phyloP scores from a whole-genome alignment of 495 filamentous ascomycete genomes.

The Neurospora sp. region DNA sequence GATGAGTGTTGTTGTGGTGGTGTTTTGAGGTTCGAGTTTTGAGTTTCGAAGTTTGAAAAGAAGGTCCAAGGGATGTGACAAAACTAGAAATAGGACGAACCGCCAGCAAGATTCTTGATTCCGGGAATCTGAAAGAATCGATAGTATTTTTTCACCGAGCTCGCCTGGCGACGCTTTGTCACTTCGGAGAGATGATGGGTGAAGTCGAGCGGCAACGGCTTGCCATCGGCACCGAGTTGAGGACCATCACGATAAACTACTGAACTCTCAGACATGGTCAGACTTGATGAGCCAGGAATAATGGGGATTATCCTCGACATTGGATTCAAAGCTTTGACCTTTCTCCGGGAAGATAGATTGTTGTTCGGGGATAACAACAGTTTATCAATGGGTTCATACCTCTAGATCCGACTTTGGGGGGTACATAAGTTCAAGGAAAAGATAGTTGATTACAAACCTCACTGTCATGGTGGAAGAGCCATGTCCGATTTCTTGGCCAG shows the following conservation, averaged over 20 bases:
- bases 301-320: neutral
- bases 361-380: neutral
- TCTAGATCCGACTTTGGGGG: neutral
- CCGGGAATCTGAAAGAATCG: conserved; percentile 74
- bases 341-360: neutral
- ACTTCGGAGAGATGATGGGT: conserved; percentile 65
- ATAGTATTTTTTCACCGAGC: conserved; percentile 67
- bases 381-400: neutral
- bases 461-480: neutral
- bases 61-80: neutral
- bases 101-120: conserved; percentile 81
- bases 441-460: neutral
- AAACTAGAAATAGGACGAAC: conserved; percentile 34
- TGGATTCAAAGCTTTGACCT: neutral
- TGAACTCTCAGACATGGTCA: neutral
- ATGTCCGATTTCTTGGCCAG: neutral
- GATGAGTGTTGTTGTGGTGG: neutral
- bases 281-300: neutral
- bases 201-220: conserved; percentile 55
- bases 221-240: conserved; percentile 8
- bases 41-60: neutral
- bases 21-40: neutral
- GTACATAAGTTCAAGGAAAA: neutral
- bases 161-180: conserved; percentile 53
- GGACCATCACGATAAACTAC: neutral